Percentiles rank a stretch among this genome's conserved stretches.
These are phyloP conservation scores for Nematocida sp. DNA, from an alignment of 371 early-diverging fungal species.

Conservation along the genomic window DNA sequence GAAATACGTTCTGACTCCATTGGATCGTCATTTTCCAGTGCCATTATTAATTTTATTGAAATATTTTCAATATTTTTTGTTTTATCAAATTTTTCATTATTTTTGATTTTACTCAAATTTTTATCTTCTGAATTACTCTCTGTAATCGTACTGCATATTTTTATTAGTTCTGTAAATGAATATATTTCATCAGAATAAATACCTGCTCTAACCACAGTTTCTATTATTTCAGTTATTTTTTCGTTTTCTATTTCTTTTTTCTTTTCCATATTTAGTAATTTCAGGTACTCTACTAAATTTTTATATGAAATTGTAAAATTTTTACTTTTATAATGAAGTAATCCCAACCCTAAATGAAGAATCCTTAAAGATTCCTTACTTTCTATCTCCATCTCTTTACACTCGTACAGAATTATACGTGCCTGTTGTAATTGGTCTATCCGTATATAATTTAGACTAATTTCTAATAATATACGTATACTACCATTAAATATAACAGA, in stretches of 20 bases:
- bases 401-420: constrained; percentile 49
- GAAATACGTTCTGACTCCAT: not conserved
- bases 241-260: not conserved
- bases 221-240: not conserved
- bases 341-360: constrained; percentile 42
- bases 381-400: constrained; percentile 39
- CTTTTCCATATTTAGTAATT: not conserved
- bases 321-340: constrained; percentile 27
- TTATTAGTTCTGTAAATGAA: constrained; percentile 43
- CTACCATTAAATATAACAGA: too few relatives aligned
- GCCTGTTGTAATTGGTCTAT: too few relatives aligned
- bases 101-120: not conserved
- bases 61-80: not conserved
- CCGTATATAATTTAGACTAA: too few relatives aligned
- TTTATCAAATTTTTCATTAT: not conserved
- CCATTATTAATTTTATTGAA: not conserved
- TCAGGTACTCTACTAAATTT: constrained; percentile 39
- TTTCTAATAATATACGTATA: too few relatives aligned
- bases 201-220: constrained; percentile 15
- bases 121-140: not conserved
- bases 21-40: constrained; percentile 34
- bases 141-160: not conserved
- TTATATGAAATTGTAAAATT: constrained; percentile 39
- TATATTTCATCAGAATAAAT: constrained; percentile 32
- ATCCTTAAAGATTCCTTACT: constrained; percentile 21